These are phyloP conservation scores for Daucus carota DNA, from an alignment of 129 eudicot species.

Conservation along the genomic window DNA sequence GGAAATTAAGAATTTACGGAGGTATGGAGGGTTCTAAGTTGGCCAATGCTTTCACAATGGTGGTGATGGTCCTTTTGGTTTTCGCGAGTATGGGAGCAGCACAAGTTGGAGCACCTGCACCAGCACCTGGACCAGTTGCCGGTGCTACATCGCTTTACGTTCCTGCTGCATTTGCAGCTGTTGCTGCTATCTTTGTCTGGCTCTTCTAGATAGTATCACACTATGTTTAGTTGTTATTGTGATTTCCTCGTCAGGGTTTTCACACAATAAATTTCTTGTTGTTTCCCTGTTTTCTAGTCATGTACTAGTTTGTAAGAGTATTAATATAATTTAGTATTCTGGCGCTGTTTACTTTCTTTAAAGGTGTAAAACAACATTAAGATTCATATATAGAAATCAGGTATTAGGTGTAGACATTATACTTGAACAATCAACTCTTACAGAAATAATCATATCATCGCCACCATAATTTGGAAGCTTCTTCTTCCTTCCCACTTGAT, in stretches of 20 bases:
- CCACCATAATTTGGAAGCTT: too few species aligned
- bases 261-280: not conserved
- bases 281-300: not conserved
- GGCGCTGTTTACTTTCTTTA: not conserved
- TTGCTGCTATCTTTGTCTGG: constrained; percentile 5
- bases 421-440: not conserved
- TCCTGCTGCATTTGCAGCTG: constrained; percentile 4
- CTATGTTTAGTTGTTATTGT: not conserved
- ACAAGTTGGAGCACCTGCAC: constrained; percentile 14
- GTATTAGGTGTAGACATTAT: not conserved
- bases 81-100: not conserved
- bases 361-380: not conserved
- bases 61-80: constrained; percentile 1
- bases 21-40: constrained; percentile 6
- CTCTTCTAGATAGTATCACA: not conserved
- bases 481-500: too few species aligned
- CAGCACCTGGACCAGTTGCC: not conserved
- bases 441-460: too few species aligned
- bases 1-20: not conserved
- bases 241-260: not conserved
- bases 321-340: not conserved
- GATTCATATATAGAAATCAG: not conserved
- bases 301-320: not conserved
- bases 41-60: constrained; percentile 5
- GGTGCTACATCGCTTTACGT: not conserved